Evolutionary conservation across 2,329 filamentous ascomycete genomes (phyloP), one percentile per base, ranked within the genome.

Genomic region (Penicillium digitatum): DNA sequence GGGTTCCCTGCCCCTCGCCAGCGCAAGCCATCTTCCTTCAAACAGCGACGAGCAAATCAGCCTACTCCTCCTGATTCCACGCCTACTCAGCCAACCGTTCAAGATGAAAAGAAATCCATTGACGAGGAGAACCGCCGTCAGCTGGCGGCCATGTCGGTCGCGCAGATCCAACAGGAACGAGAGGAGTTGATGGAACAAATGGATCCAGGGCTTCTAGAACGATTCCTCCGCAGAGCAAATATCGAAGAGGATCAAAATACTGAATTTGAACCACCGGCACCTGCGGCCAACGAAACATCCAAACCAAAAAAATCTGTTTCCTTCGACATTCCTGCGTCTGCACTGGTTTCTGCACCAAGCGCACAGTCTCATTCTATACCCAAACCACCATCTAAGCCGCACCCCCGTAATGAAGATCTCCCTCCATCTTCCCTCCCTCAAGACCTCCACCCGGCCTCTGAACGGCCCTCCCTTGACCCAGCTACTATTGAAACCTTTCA

Each of bases 1-100:
- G 94, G 94, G 1, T 97, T 97, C 64, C 94, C 94, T n/a, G 84
- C 86, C 55, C 92, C 91, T 72, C 94, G 88, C 72, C 90, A 89
- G 70, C 85, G 92, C 61, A 81, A 82, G 54, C 74, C 83, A 8
- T 96, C 91, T 1, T 82, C 87, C 1, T 96, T 96, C 77, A 95
- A 90, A 70, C 86, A 89, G 66, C 83, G 85, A 67, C 79, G 82
- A 57, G 70, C 68, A 9, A 66, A 68, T 14, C 69, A 72, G 44
- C 8, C 56, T 10, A 44, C 55, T 11, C 60, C 66, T 20, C 61
- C 57, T 1, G 44, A 56, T 43, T 52, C 54, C 48, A 8, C 40
- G 1, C 46, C 26, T 5, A 62, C 53, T 20, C 50, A 54, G 22
- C 52, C 57, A 27, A 48, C 62, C 0, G 14, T 43, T 5, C 58